phyloP scores from a whole-genome alignment of 2,329 filamentous ascomycete genomes.

The Microcera coccophila region DNA sequence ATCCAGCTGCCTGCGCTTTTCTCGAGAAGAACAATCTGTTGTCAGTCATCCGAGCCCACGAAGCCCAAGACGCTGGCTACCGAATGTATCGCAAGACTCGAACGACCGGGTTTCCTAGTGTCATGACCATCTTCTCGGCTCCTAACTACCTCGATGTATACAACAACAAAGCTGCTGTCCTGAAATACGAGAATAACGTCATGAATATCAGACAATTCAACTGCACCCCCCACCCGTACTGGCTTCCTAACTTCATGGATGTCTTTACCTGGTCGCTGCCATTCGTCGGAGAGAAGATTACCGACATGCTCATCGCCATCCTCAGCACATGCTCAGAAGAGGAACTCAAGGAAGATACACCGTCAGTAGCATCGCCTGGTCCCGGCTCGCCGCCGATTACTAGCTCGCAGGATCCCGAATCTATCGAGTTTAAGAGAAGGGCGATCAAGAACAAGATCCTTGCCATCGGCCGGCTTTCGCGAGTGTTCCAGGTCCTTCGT shows the following conservation, averaged over 20 bases:
- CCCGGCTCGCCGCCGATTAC: constrained; percentile 66
- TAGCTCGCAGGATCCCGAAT: constrained; percentile 65
- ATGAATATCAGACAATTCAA: constrained; percentile 99
- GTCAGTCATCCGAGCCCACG: constrained; percentile 94
- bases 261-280: constrained; percentile 99
- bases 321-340: constrained; percentile 99
- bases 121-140: constrained; percentile 99
- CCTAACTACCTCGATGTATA: constrained; percentile 99
- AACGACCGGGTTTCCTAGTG: constrained; percentile 95
- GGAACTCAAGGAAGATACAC: constrained; percentile 83
- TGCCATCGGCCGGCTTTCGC: constrained; percentile 90
- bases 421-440: constrained; percentile 87
- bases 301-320: constrained; percentile 98
- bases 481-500: constrained; percentile 96
- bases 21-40: constrained; percentile 98
- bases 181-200: constrained; percentile 99
- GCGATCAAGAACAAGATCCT: constrained; percentile 99
- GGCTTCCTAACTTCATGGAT: constrained; percentile 99
- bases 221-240: constrained; percentile 98
- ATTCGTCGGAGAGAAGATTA: constrained; percentile 98
- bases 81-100: constrained; percentile 99
- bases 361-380: constrained; percentile 64
- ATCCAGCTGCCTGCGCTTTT: constrained; percentile 94
- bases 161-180: constrained; percentile 98
- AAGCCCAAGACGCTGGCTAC: constrained; percentile 97